Evolutionary conservation across 768 basidiomycete species (phyloP), one percentile per base, ranked within the genome.

Genomic region (Botryobasidium botryosum): DNA sequence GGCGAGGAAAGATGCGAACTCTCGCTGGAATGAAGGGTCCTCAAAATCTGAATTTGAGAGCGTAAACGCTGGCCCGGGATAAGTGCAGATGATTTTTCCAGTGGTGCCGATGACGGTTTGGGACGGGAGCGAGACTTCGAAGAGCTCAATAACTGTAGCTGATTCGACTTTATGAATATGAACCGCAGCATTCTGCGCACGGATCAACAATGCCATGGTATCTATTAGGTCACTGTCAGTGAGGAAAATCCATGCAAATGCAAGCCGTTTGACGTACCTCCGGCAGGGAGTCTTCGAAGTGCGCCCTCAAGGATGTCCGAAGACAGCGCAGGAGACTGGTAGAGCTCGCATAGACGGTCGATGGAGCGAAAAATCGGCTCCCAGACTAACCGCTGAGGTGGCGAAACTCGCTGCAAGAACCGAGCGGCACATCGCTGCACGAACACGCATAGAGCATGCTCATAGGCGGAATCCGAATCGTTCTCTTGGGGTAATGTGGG

Each of bases 131-230:
- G n/a, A n/a, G n/a, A n/a, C 58, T 50, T 72, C 67, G 45, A 74
- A 75, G 5, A 56, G 54, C 49, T 73, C 72, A 44, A 68, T 64
- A 20, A 60, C 44, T 10, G 64, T 18, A 8, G 50, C 32, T n/a
- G 5, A 24, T 8, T 10, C 18, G 13, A 12, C 26, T 13, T 40
- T 28, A 25, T 47, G 48, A 32, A 49, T 37, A n/a, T 72, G 52
- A 3, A 74, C 44, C 7, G 61, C 68, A 3, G 67, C 70, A 40
- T 74, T 74, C 45, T 74, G 73, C 0, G 63, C 60, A 20, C 56
- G 57, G 26, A 74, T 59, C 4, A 60, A 59, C 32, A 68, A 57
- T 17, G 57, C 55, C 3, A 66, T 44, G 6, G 60, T 53, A 43
- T 64, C 71, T 72, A n/a, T n/a, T n/a, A n/a, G n/a, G n/a, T n/a